These are phyloP conservation scores for Coleophoma crateriformis DNA, from an alignment of 2,329 filamentous ascomycete species.

Conservation along the genomic window DNA sequence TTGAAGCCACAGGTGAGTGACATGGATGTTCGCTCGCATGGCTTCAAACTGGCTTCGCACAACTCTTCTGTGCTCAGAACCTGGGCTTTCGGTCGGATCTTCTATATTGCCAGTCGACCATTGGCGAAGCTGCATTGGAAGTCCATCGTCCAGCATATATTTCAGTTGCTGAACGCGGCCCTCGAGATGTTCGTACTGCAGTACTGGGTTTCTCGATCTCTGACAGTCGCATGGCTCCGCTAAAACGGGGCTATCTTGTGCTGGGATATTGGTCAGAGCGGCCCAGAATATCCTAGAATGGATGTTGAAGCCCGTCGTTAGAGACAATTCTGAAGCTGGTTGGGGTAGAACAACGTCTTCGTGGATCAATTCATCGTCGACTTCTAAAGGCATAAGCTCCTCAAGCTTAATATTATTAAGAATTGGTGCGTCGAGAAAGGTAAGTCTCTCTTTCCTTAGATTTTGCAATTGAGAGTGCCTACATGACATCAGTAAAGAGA, in stretches of 20 bases:
- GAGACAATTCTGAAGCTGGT: conserved; percentile 10
- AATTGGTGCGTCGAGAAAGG: conserved; percentile 15
- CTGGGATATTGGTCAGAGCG: conserved; percentile 3
- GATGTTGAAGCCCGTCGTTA: conserved; percentile 24
- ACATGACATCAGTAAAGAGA: background rate
- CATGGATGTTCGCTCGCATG: conserved; percentile 29
- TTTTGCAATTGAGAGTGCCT: conserved; percentile 7
- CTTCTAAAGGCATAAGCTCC: conserved; percentile 25
- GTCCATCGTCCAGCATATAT: conserved; percentile 24
- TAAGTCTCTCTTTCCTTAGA: conserved; percentile 2
- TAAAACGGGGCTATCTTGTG: background rate
- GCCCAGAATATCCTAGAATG: conserved; percentile 23
- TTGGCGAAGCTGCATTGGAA: conserved; percentile 20
- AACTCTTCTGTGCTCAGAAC: conserved; percentile 1
- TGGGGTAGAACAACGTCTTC: conserved; percentile 10
- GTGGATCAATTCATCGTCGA: conserved; percentile 28
- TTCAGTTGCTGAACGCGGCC: conserved; percentile 23
- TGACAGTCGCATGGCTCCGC: background rate
- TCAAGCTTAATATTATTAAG: conserved; percentile 25
- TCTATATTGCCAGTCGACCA: conserved; percentile 6
- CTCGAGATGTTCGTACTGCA: conserved; percentile 16
- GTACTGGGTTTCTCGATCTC: background rate
- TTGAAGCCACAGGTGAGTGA: conserved; percentile 32
- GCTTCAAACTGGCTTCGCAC: conserved; percentile 14
- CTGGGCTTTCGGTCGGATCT: too few relatives aligned